Percentiles rank a stretch among this genome's conserved stretches.
Conservation (phyloP, 805 yeast species). For the Starmerella ratchasimensis region DNA sequence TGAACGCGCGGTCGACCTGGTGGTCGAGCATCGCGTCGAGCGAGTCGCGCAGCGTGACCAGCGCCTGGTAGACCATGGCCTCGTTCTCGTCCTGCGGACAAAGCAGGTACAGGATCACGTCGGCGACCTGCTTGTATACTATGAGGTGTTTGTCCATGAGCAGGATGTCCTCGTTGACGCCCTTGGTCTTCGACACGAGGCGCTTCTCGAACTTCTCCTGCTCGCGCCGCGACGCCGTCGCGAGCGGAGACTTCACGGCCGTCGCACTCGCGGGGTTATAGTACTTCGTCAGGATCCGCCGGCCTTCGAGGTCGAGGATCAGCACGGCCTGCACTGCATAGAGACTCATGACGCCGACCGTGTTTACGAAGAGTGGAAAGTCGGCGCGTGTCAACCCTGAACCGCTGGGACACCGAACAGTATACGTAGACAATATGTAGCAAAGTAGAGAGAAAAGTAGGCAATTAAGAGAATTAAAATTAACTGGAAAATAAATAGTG, state of each 20-base stretch:
- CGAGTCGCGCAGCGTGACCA: constrained; percentile 68
- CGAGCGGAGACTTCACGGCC: constrained; percentile 25
- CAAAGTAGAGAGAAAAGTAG: no score
- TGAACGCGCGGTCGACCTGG: constrained; percentile 61
- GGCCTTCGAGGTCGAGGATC: constrained; percentile 69
- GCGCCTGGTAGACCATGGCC: constrained; percentile 56
- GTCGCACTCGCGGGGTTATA: constrained; percentile 47
- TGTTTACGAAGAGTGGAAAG: no score
- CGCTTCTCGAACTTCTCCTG: constrained; percentile 67
- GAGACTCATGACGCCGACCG: constrained; percentile 40
- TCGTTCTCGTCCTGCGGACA: constrained; percentile 79
- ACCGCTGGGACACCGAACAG: no score
- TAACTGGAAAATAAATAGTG: no score
- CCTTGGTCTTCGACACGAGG: constrained; percentile 61
- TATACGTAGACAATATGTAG: no score
- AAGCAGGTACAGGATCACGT: constrained; percentile 55
- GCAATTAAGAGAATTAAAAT: no score
- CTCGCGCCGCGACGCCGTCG: constrained; percentile 37
- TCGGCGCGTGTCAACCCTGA: no score
- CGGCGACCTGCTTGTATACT: constrained; percentile 76
- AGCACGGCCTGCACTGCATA: constrained; percentile 72
- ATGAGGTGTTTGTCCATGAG: constrained; percentile 67
- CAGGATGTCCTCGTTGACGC: constrained; percentile 66
- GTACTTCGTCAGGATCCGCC: constrained; percentile 73
- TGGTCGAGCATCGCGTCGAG: constrained; percentile 57